A percentile compares a stretch with the other conserved stretches of the same genome.
These are phyloP conservation scores for Lentinula edodes DNA, from an alignment of 768 basidiomycete species.

Conservation along the genomic window DNA sequence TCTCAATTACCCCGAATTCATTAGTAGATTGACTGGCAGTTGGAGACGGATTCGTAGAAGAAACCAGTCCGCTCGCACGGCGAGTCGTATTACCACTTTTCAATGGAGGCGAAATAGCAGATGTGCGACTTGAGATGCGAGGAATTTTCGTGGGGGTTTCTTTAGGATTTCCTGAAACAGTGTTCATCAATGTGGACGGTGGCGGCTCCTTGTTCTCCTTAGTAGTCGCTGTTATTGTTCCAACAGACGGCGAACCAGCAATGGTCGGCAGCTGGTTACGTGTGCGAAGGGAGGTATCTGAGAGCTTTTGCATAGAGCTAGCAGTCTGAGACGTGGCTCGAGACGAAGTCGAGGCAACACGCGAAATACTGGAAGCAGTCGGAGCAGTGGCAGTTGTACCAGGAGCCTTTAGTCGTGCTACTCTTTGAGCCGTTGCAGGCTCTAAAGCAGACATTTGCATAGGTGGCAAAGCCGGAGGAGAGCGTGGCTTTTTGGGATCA, in stretches of 20 bases:
- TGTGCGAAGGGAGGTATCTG: conserved; percentile 70
- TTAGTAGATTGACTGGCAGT: conserved; percentile 42
- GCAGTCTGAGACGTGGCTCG: conserved; percentile 76
- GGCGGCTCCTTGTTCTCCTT: conserved; percentile 56
- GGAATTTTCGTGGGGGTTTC: conserved; percentile 93
- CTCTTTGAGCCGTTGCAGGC: conserved; percentile 74
- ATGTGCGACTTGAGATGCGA: conserved; percentile 82
- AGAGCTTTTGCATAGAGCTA: conserved; percentile 84
- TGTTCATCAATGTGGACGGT: conserved; percentile 48
- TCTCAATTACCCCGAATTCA: conserved; percentile 82
- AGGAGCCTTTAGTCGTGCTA: conserved; percentile 71
- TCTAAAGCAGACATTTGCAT: conserved; percentile 88
- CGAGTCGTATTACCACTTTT: conserved; percentile 49
- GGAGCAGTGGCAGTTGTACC: conserved; percentile 32
- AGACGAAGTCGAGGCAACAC: conserved; percentile 40
- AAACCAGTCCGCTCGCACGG: conserved; percentile 43
- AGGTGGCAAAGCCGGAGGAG: conserved; percentile 73
- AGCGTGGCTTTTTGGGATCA: conserved; percentile 70
- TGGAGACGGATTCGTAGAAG: conserved; percentile 65
- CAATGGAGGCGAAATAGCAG: conserved; percentile 68
- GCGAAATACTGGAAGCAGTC: conserved; percentile 5
- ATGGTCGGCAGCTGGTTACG: conserved; percentile 84
- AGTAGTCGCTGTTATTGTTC: conserved; percentile 43
- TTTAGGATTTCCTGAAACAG: conserved; percentile 51
- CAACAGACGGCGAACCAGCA: conserved; percentile 89